Base-by-base conservation (phyloP, 768 basidiomycete genomes). In the Artomyces pyxidatus region DNA sequence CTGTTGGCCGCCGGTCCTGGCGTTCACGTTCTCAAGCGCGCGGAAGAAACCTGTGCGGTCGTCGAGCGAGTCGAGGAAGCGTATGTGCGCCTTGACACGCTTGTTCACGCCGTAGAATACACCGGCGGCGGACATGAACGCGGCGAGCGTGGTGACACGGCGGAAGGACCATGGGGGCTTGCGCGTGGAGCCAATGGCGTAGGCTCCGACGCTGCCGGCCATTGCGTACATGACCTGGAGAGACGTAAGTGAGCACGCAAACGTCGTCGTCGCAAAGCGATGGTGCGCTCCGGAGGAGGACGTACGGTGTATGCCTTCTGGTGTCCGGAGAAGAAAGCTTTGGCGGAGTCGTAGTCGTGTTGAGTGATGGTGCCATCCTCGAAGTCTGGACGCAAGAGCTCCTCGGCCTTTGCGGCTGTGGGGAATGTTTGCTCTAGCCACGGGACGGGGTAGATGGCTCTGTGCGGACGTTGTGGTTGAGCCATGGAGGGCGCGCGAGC, bases 321-420 rank as follows among this genome's bases (percentile, higher is more conserved):
- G 17, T 35, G 32, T 8, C 17, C 73, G 30, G 81, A 74, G 23
- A 81, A 63, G 67, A 84, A 85, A 23, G 59, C 59, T 49, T 69
- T 59, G 4, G 81, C 76, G 10, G 73, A 61, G 0, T 82, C 70
- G 60, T 75, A 84, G 68, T 86, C 83, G 47, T 71, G 73, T 17
- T 56, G 58, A 4, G 72, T 69, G 49, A 81, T 63, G 54, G 69
- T 67, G 14, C 76, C 78, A n/a, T 65, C 59, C 28, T 80, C 74
- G 42, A 71, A 70, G 54, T 81, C 72, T 42, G 78, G 78, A 4
- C 68, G 61, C 21, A 81, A 70, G 37, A 80, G 73, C n/a, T 66
- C 47, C 51, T 79, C 73, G 44, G 72, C 63, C 12, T 55, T 56
- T 12, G 64, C 19, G 45, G 68, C 71, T 11, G 71, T 69, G 40